Evolutionary conservation across 2,329 filamentous ascomycete species (phyloP), one percentile per base, ranked within the genome.

Genomic region (Hymenoscyphus repandus): DNA sequence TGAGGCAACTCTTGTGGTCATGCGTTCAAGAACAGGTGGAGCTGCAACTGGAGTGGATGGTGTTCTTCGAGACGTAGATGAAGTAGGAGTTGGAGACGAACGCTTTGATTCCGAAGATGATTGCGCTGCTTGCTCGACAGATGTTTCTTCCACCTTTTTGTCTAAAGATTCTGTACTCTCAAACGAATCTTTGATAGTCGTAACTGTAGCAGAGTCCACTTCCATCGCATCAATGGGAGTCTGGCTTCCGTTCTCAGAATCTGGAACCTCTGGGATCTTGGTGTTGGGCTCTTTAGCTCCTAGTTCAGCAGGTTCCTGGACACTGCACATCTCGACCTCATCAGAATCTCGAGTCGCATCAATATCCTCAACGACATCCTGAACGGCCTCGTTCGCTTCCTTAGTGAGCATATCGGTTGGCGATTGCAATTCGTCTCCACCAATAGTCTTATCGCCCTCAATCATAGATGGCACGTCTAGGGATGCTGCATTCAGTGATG

Each of bases 1-100:
- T 9, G 86, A 87, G 2, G 83, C 82, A 18, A 87, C 82, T 58
- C 85, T 72, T 1, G 84, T 88, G 10, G 82, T 85, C 70, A 85
- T 85, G 30, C 83, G 76, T 58, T 78, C 76, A 4, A 69, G 61
- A 39, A 69, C 64, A 27, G 72, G 62, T 36, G 63, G 52, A 45
- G 62, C 56, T 37, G 61, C 49, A 50, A 68, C 58, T 30, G 68
- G 49, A 13, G 53, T 49, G 30, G 69, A 50, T 17, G 62, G 45
- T n/a, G 61, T 57, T 36, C 54, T 53, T 7, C 61, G 58, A 36
- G 57, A 55, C 12, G 53, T 59, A n/a, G 60, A 48, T 32, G 47
- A 39, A 27, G 50, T 30, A 17, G 61, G 50, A 32, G 51, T 55
- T 7, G 49, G 45, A 39, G 56, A 51, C 12, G 55, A 43, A 32